Evolutionary conservation across 78 protist species (phyloP), one percentile per base, ranked within the genome.

Genomic region (Speleostelium caveatum): DNA sequence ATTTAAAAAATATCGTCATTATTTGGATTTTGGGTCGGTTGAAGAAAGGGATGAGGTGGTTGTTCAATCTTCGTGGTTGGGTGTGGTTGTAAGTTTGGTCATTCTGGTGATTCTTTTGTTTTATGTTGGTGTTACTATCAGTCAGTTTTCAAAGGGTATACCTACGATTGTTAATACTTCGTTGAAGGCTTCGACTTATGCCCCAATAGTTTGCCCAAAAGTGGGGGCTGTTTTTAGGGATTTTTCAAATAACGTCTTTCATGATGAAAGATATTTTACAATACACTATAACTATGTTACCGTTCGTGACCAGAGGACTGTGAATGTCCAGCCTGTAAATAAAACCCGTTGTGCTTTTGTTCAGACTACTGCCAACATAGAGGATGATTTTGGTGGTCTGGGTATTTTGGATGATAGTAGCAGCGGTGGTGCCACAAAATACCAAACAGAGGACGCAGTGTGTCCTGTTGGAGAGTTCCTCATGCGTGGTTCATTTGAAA

Each of bases 91-190:
- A 3, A 79, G 88, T 79, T n/a, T 67, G 19, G 7, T 66, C 55
- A 72, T 79, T 26, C 41, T 65, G 21, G n/a, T 79, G 5, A 39
- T 79, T 2, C 36, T 79, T 65, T 71, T 72, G 26, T 79, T 79
- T 55, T 79, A 65, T 67, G 33, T 79, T 56, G 32, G 41, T 58
- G 62, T 61, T 12, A 26, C 35, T 1, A 22, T 0, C 0, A 16
- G 0, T 5, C 35, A 30, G 32, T 26, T 61, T 6, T 61, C 2
- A 61, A 61, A 30, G 22, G 88, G 88, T 79, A 53, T 79, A 24
- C 88, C 88, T 21, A 45, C 88, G 12, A 71, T 79, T 55, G 67
- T 79, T 67, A 67, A 79, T 55, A 53, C 71, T 35, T 56, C 77
- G 2, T 33, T 41, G 17, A 21, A 33, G 17, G 71, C 88, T 33